Percentiles rank a stretch among this genome's conserved stretches.
Conservation (phyloP, 148 eudicot genomes). For the Bassia scoparia region DNA sequence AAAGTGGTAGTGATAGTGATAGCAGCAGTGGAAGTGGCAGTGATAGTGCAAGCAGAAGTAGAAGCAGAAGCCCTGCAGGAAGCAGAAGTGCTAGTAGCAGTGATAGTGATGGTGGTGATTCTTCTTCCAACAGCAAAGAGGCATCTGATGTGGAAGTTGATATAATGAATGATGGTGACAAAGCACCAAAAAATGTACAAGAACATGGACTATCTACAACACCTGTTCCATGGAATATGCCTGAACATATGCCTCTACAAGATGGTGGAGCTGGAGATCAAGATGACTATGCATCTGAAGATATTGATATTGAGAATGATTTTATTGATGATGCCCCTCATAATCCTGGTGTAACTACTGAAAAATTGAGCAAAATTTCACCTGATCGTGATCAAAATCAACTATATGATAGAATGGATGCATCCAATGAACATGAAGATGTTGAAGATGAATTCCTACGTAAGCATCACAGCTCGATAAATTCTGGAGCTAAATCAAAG, state of each 20-base stretch:
- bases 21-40: constrained; percentile 62
- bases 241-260: constrained; percentile 36
- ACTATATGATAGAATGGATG: constrained; percentile 26
- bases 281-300: constrained; percentile 53
- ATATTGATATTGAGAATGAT: constrained; percentile 59
- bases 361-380: constrained; percentile 30
- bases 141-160: constrained; percentile 91
- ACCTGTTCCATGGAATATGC: constrained; percentile 38
- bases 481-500: constrained; percentile 54
- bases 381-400: constrained; percentile 34
- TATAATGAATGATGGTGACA: constrained; percentile 81
- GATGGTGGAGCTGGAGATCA: constrained; percentile 39
- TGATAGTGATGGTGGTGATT: constrained; percentile 91
- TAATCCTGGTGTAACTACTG: constrained; percentile 29
- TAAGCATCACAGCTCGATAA: constrained; percentile 33
- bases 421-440: constrained; percentile 33
- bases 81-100: constrained; percentile 82
- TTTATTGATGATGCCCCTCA: constrained; percentile 34
- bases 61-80: constrained; percentile 70
- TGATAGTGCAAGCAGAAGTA: constrained; percentile 65
- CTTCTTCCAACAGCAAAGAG: constrained; percentile 88
- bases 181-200: constrained; percentile 47
- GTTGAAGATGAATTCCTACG: constrained; percentile 36
- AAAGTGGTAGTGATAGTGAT: constrained; percentile 69
- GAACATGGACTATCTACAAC: constrained; percentile 34